Conservation (phyloP, 148 eudicot species). For the Cornus controversa region DNA sequence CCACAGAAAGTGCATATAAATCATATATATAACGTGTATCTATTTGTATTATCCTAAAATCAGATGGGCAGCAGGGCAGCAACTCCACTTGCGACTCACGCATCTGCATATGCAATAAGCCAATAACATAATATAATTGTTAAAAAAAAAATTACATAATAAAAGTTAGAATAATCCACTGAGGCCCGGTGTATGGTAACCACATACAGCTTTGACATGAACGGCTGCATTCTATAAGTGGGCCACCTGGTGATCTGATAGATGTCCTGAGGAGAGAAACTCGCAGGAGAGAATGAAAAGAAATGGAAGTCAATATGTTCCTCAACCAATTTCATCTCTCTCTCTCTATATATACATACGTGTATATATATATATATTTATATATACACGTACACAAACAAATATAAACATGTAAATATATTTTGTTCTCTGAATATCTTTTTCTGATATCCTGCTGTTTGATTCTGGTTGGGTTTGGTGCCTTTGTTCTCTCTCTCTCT, state of each 20-base stretch:
- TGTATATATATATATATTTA: background rate
- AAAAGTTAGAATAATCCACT: background rate
- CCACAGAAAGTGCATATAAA: background rate
- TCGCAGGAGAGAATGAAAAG: too few species aligned
- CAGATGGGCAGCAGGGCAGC: background rate
- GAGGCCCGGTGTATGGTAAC: background rate
- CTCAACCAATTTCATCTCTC: too few species aligned
- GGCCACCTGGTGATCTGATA: background rate
- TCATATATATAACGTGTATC: background rate
- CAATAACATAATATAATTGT: too few species aligned
- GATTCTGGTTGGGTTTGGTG: background rate
- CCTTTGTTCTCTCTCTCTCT: background rate
- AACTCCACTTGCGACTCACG: background rate
- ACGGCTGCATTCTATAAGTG: background rate
- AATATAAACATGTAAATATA: background rate
- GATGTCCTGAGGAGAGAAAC: background rate
- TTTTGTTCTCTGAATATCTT: background rate
- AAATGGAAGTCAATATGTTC: too few species aligned
- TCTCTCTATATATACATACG: background rate
- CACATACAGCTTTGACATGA: background rate
- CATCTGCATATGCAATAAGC: background rate
- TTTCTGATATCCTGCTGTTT: background rate
- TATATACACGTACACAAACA: background rate
- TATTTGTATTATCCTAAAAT: too few species aligned
- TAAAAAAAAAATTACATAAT: too few species aligned